Base-by-base conservation (phyloP, 1,139 yeast genomes). In the Candida freyschussii region DNA sequence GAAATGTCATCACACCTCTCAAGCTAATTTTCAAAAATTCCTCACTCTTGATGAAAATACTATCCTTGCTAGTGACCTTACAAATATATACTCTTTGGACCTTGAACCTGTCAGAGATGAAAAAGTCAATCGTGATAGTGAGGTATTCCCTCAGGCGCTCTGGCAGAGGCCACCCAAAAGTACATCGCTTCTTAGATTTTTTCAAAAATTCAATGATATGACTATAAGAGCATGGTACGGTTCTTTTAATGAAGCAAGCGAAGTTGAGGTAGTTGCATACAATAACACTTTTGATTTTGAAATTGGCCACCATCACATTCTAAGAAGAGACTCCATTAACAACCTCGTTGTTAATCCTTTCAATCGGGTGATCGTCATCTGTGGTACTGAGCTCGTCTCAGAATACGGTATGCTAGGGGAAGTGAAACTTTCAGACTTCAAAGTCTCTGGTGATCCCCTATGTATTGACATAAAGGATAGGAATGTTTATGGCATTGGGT, bases 171-270 rank as follows among this genome's bases (percentile, higher is more conserved):
- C 30, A 6, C 32, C 36, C 25, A 39, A 36, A 17, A 34, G 34
- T 26, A 32, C 39, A 3, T 44, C 47, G 1, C 29, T 40, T 3
- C 20, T 45, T 22, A 37, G 46, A 17, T 32, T 40, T 9, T 14
- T 41, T 11, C 33, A 33, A 18, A 21, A 30, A 1, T 13, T 33
- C 1, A 22, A 29, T 3, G 22, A 33, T 11, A 14, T 32, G 5
- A 4, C 41, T 2, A 17, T 36, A 8, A 25, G 49, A 18, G 37
- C 48, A 10, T 45, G 48, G 48, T 36, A 31, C 24, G 51, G 50
- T 1, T 32, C 38, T 3, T 23, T 42, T 24, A 43, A 47, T 31
- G 45, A 41, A 13, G 44, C 46, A 5, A 45, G 50, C 27, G 33
- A 35, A 13, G 21, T 45, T 9, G 37, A 40, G 20, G 2, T 37